Evolutionary conservation across 495 filamentous ascomycete genomes (phyloP), one percentile per base, ranked within the genome.

Genomic region (Mycothermus thermophilus): DNA sequence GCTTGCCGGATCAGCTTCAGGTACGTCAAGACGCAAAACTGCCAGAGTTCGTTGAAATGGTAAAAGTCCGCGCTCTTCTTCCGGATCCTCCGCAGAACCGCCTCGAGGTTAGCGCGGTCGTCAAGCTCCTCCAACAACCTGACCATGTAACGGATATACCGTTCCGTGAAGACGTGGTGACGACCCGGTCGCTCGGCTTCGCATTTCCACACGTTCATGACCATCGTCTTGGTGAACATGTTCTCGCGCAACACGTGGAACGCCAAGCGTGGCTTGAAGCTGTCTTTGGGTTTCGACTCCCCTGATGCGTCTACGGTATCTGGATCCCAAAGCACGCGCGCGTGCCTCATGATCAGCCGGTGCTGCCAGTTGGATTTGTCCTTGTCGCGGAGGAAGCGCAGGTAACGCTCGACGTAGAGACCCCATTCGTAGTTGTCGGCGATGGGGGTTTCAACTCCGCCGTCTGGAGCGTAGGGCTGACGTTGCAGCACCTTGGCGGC

Each of bases 281-380:
- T 43, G 41, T 16, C 30, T 43, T 7, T 14, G 38, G 23, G 34
- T 38, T 11, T 48, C 35, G 17, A n/a, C n/a, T n/a, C n/a, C n/a
- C n/a, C n/a, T 6, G 22, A 6, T 6, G 22, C 22, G 6, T 25
- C 22, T 6, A 25, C 22, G 22, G 22, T 11, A 11, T 25, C 22
- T 6, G 22, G 22, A 18, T 68, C 56, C 46, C 80, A 93, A 17
- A 88, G 61, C 31, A 93, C 72, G 44, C 76, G 74, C 8, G 85
- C 86, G 43, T 68, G 75, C 22, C 86, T 76, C 30, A 74, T 71
- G 42, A 81, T 79, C 63, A 99, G 84, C 2, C 90, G 80, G 47
- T 99, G 90, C 52, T 99, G 90, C 90, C 90, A 99, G 47, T 93
- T 85, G 3, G 80, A 77, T 58, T 94, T 93, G 49, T 99, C 90